phyloP scores from a whole-genome alignment of 2,329 filamentous ascomycete species.

The Diaporthe helianthi region DNA sequence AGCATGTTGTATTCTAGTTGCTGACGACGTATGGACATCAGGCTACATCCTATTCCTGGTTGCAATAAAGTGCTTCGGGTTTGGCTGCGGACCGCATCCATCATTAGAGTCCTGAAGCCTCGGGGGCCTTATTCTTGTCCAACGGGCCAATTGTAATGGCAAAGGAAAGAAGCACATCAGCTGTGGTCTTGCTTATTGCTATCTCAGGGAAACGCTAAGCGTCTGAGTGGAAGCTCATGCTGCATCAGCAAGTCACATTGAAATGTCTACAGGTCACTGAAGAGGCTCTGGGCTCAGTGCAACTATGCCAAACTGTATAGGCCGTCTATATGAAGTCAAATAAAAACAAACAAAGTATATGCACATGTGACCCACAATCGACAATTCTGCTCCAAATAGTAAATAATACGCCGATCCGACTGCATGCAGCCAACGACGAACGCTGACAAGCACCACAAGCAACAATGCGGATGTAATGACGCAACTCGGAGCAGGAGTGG shows the following conservation, averaged over 20 bases:
- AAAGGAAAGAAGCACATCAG: not conserved
- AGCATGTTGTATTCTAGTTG: not conserved
- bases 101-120: too few relatives aligned
- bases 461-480: not conserved
- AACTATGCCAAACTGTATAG: not conserved
- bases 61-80: not conserved
- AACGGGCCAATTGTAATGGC: not conserved
- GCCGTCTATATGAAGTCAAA: not conserved
- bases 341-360: not conserved
- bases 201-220: not conserved
- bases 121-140: not conserved
- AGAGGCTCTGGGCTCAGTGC: constrained; percentile 2
- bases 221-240: not conserved
- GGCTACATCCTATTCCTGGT: not conserved
- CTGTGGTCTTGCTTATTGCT: not conserved
- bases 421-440: constrained; percentile 4
- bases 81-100: not conserved
- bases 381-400: not conserved
- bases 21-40: not conserved
- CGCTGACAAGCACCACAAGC: not conserved
- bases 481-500: not conserved
- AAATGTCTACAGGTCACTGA: too few relatives aligned
- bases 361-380: not conserved
- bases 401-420: constrained; percentile 1
- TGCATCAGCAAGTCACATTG: not conserved